Evolutionary conservation across 176 grass and related monocot species (phyloP), one percentile per base, ranked within the genome.

Genomic region (Cenchrus fungigraminus): DNA sequence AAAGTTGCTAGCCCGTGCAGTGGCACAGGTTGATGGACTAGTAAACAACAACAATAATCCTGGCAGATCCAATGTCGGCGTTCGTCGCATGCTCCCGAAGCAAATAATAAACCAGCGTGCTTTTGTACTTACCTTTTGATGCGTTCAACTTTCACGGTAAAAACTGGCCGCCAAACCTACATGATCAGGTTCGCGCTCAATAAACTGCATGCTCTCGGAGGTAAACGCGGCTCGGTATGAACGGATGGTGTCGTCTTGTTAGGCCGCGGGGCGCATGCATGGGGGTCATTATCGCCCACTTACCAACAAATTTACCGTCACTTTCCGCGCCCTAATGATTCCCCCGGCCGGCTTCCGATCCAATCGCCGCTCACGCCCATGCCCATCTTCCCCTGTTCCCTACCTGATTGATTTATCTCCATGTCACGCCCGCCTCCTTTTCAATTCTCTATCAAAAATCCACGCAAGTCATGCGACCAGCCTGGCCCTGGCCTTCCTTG

Each of bases 231-330:
- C 31, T 32, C 31, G 22, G 22, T 25, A 25, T 84, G 89, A 84
- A 87, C 45, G 31, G 29, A 12, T 44, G 45, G 34, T 70, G 85
- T 76, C 52, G 19, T 45, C 32, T 37, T 80, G 69, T 87, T 87
- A 90, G 84, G 89, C 85, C 53, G 74, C 2, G 60, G 60, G 73
- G 67, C 46, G 51, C 59, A 9, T 31, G 59, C 84, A 73, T 78
- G 79, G 42, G 53, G 22, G 63, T 87, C 85, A 84, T 84, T 84
- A 87, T 91, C 81, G 43, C 31, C 70, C 89, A 81, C 89, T 91
- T 91, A 87, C 85, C 81, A 74, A 81, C 62, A 76, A 82, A 87
- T 87, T 91, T 84, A 87, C 89, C 17, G 81, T 87, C 89, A 71
- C 81, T 87, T 91, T 87, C 85, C 70, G 70, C 62, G 6, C 1